Evolutionary conservation across 2,329 filamentous ascomycete genomes (phyloP), one percentile per base, ranked within the genome.

Genomic region (Lasiodiplodia gonubiensis): DNA sequence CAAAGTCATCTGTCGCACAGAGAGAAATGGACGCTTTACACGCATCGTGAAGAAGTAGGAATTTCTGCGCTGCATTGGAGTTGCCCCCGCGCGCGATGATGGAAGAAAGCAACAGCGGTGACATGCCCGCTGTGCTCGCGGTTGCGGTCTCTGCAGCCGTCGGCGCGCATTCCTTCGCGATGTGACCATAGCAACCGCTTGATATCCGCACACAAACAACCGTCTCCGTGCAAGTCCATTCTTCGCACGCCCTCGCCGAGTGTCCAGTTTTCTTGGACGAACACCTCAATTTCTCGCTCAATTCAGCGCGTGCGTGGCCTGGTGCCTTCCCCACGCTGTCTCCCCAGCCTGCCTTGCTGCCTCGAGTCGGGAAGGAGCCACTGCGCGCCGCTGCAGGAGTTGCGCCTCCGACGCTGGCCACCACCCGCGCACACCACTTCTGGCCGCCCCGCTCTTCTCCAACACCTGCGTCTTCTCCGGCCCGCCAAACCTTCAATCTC

Each of bases 141-240:
- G 39, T 42, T 12, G 27, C 39, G n/a, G 27, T 33, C 59, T 21
- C 21, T n/a, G 16, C 42, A 35, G 46, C 42, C 18, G 59, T n/a
- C 42, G 30, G 27, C n/a, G 46, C 35, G 42, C 64, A 59, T 66
- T 66, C 64, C 51, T 66, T 37, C 42, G 52, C 23, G 1, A 27
- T 27, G 59, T 63, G 59, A 1, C 52, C 42, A 30, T 46, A 21
- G 64, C 64, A 66, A 66, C 64, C 42, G 39, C 3, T 11, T 8
- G 39, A 27, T 51, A 12, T 25, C 39, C 53, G 21, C 46, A 66
- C 30, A 66, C 64, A 66, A 66, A 66, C 64, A 66, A 23, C 52
- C 53, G 6, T 30, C 27, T 59, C 52, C 3, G 52, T 51, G 52
- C 64, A 57, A 66, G 64, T 53, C 21, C 53, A 66, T 66, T 66